phyloP scores from a whole-genome alignment of 2,329 filamentous ascomycete genomes.

The Fusarium coicis region DNA sequence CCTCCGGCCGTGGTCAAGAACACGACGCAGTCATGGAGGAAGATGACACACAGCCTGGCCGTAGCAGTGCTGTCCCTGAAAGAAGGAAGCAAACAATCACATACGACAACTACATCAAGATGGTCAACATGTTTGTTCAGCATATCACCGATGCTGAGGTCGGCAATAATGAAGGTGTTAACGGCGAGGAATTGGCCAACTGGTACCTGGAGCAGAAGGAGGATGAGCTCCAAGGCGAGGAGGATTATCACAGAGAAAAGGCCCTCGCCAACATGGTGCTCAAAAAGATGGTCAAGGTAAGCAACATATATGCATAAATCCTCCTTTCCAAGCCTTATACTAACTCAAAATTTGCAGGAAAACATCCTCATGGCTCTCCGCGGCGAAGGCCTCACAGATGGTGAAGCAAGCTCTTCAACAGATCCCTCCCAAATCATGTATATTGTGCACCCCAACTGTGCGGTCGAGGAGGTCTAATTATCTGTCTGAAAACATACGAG shows the following conservation, averaged over 20 bases:
- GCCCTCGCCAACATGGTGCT: conserved; percentile 83
- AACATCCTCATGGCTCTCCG: conserved; percentile 87
- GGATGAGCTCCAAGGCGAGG: conserved; percentile 80
- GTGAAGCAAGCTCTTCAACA: conserved; percentile 57
- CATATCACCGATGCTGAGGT: conserved; percentile 86
- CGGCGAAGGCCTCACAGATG: conserved; percentile 66
- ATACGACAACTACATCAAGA: conserved; percentile 92
- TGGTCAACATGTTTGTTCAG: conserved; percentile 86
- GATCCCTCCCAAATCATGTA: conserved; percentile 69
- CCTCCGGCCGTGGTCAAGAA: conserved; percentile 58
- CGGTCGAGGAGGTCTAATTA: conserved; percentile 71
- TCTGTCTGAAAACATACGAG: background rate
- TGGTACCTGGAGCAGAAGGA: conserved; percentile 97
- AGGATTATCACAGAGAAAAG: conserved; percentile 82
- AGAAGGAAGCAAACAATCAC: conserved; percentile 86
- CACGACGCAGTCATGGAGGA: conserved; percentile 58
- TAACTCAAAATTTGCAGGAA: conserved; percentile 69
- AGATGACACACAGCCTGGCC: conserved; percentile 50
- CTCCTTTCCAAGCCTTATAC: conserved; percentile 18
- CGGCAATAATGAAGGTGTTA: conserved; percentile 81
- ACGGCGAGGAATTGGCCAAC: conserved; percentile 80
- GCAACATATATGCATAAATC: conserved; percentile 43
- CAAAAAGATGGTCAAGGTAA: conserved; percentile 94
- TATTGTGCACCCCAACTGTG: conserved; percentile 93
- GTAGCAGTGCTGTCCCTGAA: conserved; percentile 49